Conservation (phyloP, 495 filamentous ascomycete species). For the Penicillium soppii region DNA sequence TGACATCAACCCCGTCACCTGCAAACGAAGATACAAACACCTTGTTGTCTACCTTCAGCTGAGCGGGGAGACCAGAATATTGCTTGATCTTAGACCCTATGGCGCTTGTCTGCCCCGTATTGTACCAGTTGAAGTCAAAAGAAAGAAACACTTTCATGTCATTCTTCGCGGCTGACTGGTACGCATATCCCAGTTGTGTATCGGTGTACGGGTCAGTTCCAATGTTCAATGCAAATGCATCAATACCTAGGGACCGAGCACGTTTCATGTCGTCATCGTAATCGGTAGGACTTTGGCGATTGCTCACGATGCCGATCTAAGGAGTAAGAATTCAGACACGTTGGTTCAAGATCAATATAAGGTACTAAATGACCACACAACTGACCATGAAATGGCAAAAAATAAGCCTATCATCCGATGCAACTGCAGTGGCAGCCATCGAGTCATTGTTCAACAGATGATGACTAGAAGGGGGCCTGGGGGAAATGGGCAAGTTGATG, state of each 20-base stretch:
- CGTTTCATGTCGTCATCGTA: constrained; percentile 57
- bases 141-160: constrained; percentile 60
- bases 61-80: constrained; percentile 46
- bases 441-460: too few species aligned
- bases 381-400: too few species aligned
- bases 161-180: constrained; percentile 55
- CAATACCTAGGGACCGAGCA: constrained; percentile 54
- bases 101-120: constrained; percentile 34
- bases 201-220: constrained; percentile 53
- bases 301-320: constrained; percentile 56
- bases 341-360: too few species aligned
- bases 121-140: constrained; percentile 60
- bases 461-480: too few species aligned
- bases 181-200: constrained; percentile 53
- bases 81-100: constrained; percentile 50
- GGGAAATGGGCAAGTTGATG: too few species aligned
- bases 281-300: constrained; percentile 47
- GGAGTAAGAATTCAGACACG: too few species aligned
- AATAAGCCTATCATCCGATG: too few species aligned
- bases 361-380: too few species aligned
- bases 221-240: constrained; percentile 62
- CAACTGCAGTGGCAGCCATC: too few species aligned
- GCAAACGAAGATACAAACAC: constrained; percentile 57
- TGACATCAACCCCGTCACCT: constrained; percentile 51
- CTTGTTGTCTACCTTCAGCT: constrained; percentile 54